These are phyloP conservation scores for Dryadomyces sulphureus DNA, from an alignment of 2,329 filamentous ascomycete genomes.

Conservation along the genomic window DNA sequence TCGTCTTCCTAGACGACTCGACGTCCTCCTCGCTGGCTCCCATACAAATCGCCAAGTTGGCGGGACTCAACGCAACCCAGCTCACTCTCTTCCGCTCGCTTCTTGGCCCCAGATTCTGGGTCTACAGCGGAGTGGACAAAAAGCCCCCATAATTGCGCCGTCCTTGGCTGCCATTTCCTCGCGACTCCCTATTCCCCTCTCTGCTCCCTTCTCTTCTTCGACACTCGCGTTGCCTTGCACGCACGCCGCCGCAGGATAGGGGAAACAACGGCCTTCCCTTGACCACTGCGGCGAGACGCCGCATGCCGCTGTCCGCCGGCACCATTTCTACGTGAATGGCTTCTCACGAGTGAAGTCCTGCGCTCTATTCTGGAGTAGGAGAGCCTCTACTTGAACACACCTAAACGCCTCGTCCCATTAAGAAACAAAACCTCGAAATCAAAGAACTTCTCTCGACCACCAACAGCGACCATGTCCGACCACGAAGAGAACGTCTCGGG, in stretches of 20 bases:
- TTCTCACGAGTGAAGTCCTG: conserved; percentile 9
- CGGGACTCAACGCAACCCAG: conserved; percentile 35
- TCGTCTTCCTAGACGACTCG: background rate
- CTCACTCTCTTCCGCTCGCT: conserved; percentile 74
- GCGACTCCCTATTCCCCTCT: background rate
- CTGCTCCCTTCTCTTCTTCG: background rate
- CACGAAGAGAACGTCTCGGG: conserved; percentile 44
- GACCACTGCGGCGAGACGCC: conserved; percentile 9
- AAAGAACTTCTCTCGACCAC: background rate
- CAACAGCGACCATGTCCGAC: conserved; percentile 49
- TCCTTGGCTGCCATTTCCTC: background rate
- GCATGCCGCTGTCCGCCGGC: conserved; percentile 13
- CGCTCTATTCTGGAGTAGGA: conserved; percentile 10
- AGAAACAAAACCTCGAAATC: no score
- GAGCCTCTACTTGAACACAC: background rate
- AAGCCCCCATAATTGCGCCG: conserved; percentile 81
- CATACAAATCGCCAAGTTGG: conserved; percentile 20
- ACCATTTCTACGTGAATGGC: conserved; percentile 11
- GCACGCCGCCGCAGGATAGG: conserved; percentile 3
- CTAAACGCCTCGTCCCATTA: background rate
- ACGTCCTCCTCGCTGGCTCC: background rate
- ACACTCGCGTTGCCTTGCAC: conserved; percentile 4
- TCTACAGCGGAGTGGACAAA: conserved; percentile 92
- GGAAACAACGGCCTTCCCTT: conserved; percentile 3
- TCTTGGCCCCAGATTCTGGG: conserved; percentile 82